Conservation (phyloP, 768 basidiomycete species). For the Pluteus cervinus region DNA sequence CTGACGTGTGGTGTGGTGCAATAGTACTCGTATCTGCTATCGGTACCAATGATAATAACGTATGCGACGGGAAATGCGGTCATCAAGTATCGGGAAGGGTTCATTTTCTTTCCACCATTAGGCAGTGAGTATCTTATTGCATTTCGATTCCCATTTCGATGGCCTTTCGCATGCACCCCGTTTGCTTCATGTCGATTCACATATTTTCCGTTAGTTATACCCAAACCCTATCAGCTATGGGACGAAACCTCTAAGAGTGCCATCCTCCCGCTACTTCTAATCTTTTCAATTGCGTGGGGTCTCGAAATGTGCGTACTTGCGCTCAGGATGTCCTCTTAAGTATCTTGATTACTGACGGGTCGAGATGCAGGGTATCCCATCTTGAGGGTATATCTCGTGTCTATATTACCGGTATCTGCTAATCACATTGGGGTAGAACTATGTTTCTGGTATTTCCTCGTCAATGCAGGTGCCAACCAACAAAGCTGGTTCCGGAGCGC, state of each 20-base stretch:
- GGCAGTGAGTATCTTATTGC: conserved; percentile 53
- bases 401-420: conserved; percentile 87
- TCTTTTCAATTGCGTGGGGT: conserved; percentile 63
- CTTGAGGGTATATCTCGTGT: conserved; percentile 69
- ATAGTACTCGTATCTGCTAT: conserved; percentile 71
- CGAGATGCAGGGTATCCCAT: conserved; percentile 57
- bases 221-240: conserved; percentile 63
- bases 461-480: conserved; percentile 55
- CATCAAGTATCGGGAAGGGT: conserved; percentile 76
- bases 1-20: background rate
- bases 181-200: background rate
- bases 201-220: conserved; percentile 39
- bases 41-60: conserved; percentile 50
- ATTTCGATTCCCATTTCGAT: too few relatives aligned
- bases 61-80: conserved; percentile 59
- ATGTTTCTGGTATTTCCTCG: conserved; percentile 84
- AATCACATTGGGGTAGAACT: conserved; percentile 54
- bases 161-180: too few relatives aligned
- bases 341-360: conserved; percentile 1
- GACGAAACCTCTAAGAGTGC: conserved; percentile 32
- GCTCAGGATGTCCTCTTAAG: background rate
- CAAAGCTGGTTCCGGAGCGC: conserved; percentile 73
- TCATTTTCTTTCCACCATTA: conserved; percentile 30
- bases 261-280: conserved; percentile 61
- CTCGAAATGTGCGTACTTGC: conserved; percentile 59